A percentile compares a stretch with the other conserved stretches of the same genome.
These are phyloP conservation scores for Sedum album DNA, from an alignment of 164 flowering plant genomes.

Conservation along the genomic window DNA sequence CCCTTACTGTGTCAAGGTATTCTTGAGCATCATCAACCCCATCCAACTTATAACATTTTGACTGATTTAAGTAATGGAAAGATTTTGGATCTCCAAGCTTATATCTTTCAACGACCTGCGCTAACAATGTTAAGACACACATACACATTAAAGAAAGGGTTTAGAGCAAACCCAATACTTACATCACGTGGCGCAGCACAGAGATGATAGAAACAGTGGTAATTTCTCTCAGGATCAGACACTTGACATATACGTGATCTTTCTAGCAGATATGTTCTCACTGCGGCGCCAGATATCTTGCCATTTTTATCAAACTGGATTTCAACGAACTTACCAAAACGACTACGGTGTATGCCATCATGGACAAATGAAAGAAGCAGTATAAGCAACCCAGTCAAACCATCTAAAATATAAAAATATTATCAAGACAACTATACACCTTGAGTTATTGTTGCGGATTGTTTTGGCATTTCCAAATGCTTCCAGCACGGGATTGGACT, in stretches of 20 bases:
- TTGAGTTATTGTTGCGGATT: conserved; percentile 74
- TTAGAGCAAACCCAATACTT: conserved; percentile 12
- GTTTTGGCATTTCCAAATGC: conserved; percentile 91
- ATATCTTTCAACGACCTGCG: conserved; percentile 54
- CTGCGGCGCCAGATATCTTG: conserved; percentile 79
- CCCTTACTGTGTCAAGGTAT: conserved; percentile 90
- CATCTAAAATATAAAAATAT: not conserved
- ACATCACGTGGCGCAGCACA: conserved; percentile 86
- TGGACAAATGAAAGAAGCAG: not conserved
- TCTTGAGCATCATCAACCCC: conserved; percentile 84
- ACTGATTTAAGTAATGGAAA: conserved; percentile 88
- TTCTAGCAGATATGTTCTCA: conserved; percentile 69
- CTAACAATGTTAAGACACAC: not conserved
- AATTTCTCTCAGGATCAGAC: conserved; percentile 77
- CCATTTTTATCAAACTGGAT: conserved; percentile 77
- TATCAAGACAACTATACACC: conserved; percentile 29
- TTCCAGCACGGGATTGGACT: conserved; percentile 90
- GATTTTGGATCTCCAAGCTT: conserved; percentile 65
- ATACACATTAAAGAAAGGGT: not conserved
- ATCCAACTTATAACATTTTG: conserved; percentile 71
- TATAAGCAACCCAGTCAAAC: not conserved
- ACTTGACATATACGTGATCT: conserved; percentile 82
- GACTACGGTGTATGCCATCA: conserved; percentile 29
- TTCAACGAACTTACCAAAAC: conserved; percentile 84
- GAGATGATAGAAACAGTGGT: conserved; percentile 80